These are phyloP conservation scores for Pontederia paniculata DNA, from an alignment of 176 grass and related monocot species.

Conservation along the genomic window DNA sequence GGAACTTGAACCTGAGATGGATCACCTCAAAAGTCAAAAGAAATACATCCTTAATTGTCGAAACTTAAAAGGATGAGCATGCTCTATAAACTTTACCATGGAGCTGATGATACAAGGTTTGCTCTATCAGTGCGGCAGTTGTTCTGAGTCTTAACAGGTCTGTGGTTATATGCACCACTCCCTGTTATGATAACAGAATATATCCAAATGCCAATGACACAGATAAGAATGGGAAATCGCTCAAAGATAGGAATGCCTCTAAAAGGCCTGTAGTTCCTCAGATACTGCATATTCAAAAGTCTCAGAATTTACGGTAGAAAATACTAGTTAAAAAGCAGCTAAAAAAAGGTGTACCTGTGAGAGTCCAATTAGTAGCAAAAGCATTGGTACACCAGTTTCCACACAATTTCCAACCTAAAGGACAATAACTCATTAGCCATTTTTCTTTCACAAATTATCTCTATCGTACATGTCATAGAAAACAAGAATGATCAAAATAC, in stretches of 20 bases:
- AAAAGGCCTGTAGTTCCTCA: conserved; percentile 45
- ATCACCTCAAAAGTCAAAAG: background rate
- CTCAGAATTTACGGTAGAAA: background rate
- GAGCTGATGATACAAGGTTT: conserved; percentile 47
- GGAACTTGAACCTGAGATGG: conserved; percentile 44
- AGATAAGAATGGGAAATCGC: conserved; percentile 39
- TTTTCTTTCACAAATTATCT: background rate
- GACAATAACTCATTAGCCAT: conserved; percentile 3
- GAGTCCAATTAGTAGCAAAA: conserved; percentile 37
- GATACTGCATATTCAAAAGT: conserved; percentile 32
- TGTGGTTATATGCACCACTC: conserved; percentile 40
- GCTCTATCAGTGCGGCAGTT: conserved; percentile 39
- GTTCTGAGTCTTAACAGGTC: conserved; percentile 27
- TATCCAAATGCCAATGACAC: conserved; percentile 35
- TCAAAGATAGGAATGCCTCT: conserved; percentile 39
- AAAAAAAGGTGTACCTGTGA: conserved; percentile 30
- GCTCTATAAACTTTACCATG: conserved; percentile 22
- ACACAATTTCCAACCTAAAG: conserved; percentile 45
- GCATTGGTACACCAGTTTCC: conserved; percentile 47
- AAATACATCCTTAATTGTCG: background rate
- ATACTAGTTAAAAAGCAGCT: conserved; percentile 11
- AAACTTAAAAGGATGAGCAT: background rate
- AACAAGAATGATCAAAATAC: conserved; percentile 18
- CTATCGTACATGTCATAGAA: background rate
- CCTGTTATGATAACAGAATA: conserved; percentile 40